A percentile compares a stretch with the other conserved stretches of the same genome.
These are phyloP conservation scores for Vitis hybrid DNA, from an alignment of 177 flowering plant genomes.

Conservation along the genomic window DNA sequence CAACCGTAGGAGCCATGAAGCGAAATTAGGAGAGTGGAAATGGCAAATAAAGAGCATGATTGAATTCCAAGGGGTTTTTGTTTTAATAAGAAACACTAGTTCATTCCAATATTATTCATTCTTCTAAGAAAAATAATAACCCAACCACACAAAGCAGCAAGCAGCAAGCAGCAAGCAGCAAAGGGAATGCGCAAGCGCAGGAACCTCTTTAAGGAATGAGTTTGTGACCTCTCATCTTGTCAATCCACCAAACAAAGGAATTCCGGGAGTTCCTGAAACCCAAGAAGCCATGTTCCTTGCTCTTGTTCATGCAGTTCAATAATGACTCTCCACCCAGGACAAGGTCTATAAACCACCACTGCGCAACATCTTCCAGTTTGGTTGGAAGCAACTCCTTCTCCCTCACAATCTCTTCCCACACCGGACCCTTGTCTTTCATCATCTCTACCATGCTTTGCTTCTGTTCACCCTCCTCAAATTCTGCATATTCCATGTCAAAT, in stretches of 20 bases:
- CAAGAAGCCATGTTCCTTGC: slow-evolving; percentile 82
- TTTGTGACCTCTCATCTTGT: slow-evolving; percentile 58
- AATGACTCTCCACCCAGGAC: slow-evolving; percentile 20
- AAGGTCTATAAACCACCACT: slow-evolving; percentile 66
- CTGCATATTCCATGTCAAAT: slow-evolving; percentile 52
- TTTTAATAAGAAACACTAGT: too few species aligned
- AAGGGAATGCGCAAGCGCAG: too few species aligned
- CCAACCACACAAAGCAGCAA: not conserved
- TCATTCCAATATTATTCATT: too few species aligned
- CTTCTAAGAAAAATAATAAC: too few species aligned
- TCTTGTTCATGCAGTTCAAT: slow-evolving; percentile 73
- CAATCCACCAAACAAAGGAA: slow-evolving; percentile 65
- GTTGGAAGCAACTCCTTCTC: slow-evolving; percentile 51
- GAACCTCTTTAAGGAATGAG: slow-evolving; percentile 46
- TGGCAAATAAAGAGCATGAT: too few species aligned
- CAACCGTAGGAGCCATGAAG: too few species aligned
- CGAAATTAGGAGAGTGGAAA: too few species aligned
- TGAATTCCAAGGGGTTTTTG: too few species aligned
- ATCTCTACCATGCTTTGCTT: slow-evolving; percentile 37
- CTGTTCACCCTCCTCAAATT: slow-evolving; percentile 36
- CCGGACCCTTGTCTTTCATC: slow-evolving; percentile 67
- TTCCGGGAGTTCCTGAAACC: slow-evolving; percentile 71
- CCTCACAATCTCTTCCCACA: slow-evolving; percentile 81
- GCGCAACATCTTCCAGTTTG: slow-evolving; percentile 58
- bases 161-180: slow-evolving; percentile 1